Percentiles rank a stretch among this genome's conserved stretches.
Evolutionary conservation across 176 grass and related monocot genomes (phyloP).

Genomic region (Juncus inflexus): DNA sequence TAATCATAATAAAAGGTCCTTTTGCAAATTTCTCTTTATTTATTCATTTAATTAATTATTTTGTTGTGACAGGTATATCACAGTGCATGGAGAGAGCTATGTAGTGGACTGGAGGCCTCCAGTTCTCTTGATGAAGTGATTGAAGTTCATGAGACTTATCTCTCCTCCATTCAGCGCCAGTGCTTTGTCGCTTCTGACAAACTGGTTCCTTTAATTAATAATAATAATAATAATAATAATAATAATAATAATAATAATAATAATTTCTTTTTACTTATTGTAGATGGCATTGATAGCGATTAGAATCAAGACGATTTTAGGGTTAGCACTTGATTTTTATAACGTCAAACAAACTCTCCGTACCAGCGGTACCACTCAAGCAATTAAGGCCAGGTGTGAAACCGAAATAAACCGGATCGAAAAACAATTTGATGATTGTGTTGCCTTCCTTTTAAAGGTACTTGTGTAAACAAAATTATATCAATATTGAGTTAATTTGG

Average conservation of each 20-base stretch:
- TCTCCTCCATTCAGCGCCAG: slow-evolving; percentile 88
- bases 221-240: no score
- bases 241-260: no score
- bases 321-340: slow-evolving; percentile 83
- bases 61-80: slow-evolving; percentile 61
- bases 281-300: slow-evolving; percentile 89
- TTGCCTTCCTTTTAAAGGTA: slow-evolving; percentile 82
- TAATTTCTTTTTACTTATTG: slow-evolving; percentile 11
- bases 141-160: slow-evolving; percentile 88
- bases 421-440: slow-evolving; percentile 91
- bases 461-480: no score
- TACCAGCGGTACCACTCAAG: slow-evolving; percentile 56
- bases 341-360: slow-evolving; percentile 65
- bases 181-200: slow-evolving; percentile 92
- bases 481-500: background rate
- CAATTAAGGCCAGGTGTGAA: slow-evolving; percentile 69
- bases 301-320: slow-evolving; percentile 87
- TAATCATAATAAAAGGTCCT: no score
- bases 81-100: slow-evolving; percentile 95
- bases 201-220: slow-evolving; percentile 34
- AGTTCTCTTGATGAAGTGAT: slow-evolving; percentile 86
- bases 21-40: background rate
- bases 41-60: slow-evolving; percentile 13
- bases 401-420: slow-evolving; percentile 84
- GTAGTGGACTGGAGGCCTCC: slow-evolving; percentile 65